These are phyloP conservation scores for Botrytis squamosa DNA, from an alignment of 2,329 filamentous ascomycete genomes.

Conservation along the genomic window DNA sequence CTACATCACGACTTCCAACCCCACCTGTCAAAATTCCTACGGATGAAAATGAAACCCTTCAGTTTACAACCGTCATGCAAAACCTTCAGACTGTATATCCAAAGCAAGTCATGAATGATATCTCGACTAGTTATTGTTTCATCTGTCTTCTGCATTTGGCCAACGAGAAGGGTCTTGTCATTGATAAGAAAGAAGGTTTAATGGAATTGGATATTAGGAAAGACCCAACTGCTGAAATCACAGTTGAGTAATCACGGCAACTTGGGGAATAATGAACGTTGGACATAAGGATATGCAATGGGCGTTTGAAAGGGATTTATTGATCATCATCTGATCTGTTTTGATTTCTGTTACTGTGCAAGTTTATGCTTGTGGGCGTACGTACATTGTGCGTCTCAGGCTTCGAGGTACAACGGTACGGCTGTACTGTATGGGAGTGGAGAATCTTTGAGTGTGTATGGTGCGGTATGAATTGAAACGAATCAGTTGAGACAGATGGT, in stretches of 20 bases:
- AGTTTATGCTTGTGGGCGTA: not conserved
- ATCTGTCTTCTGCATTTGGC: slow-evolving; percentile 76
- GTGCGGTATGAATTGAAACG: not conserved
- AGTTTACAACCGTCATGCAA: slow-evolving; percentile 92
- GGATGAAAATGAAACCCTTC: slow-evolving; percentile 55
- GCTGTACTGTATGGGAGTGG: not conserved
- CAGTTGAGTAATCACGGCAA: slow-evolving; percentile 35
- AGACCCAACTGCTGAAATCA: slow-evolving; percentile 60
- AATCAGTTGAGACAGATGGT: not conserved
- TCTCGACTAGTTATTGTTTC: slow-evolving; percentile 90
- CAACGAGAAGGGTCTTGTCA: slow-evolving; percentile 71
- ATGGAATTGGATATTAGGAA: slow-evolving; percentile 60
- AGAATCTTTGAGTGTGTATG: not conserved
- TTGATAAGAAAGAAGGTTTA: slow-evolving; percentile 52
- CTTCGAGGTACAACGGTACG: not conserved
- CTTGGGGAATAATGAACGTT: not conserved
- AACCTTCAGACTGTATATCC: slow-evolving; percentile 83
- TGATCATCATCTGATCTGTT: not conserved
- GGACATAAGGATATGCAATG: not conserved
- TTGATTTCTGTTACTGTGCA: not conserved
- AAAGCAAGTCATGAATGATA: slow-evolving; percentile 83
- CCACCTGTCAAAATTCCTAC: slow-evolving; percentile 38
- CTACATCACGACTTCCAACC: slow-evolving; percentile 38
- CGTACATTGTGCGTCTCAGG: not conserved
- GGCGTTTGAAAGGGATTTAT: not conserved